These are phyloP conservation scores for Cetradonia linearis DNA, from an alignment of 495 filamentous ascomycete species.

Conservation along the genomic window DNA sequence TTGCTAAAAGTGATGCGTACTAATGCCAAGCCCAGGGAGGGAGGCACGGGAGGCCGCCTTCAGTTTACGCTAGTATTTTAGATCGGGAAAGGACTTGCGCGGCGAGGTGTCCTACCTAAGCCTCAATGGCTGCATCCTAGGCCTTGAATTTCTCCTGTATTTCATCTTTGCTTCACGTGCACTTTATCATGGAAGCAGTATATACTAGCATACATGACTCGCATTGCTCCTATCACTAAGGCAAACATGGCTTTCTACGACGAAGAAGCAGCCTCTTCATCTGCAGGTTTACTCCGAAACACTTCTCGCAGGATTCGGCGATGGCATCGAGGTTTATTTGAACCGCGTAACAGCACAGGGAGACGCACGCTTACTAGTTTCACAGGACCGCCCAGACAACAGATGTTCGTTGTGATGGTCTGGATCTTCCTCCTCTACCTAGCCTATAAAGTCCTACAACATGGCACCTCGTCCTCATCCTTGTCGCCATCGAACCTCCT, in stretches of 20 bases:
- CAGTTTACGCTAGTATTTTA: background rate
- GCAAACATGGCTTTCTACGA: conserved; percentile 6
- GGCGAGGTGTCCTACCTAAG: conserved; percentile 1
- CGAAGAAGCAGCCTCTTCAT: conserved; percentile 6
- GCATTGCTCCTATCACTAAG: conserved; percentile 2
- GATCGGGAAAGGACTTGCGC: background rate
- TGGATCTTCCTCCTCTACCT: conserved; percentile 14
- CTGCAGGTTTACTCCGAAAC: conserved; percentile 3
- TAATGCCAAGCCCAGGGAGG: background rate
- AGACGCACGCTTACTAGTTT: background rate
- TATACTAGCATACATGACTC: background rate
- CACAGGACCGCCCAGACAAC: conserved; percentile 18
- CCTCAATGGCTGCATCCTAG: background rate
- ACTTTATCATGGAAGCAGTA: conserved; percentile 8
- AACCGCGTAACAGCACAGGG: background rate
- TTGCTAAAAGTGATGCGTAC: background rate
- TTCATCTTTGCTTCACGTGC: conserved; percentile 1
- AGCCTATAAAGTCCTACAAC: conserved; percentile 5
- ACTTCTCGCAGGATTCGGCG: conserved; percentile 8
- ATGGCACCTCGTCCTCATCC: background rate
- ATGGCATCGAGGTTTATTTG: conserved; percentile 12
- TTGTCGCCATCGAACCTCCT: conserved; percentile 2
- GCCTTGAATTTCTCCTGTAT: conserved; percentile 1
- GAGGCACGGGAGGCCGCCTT: background rate
- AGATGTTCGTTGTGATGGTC: conserved; percentile 10